Evolutionary conservation across 371 early-diverging fungal genomes (phyloP).

Genomic region (Haplosporangium sp.): DNA sequence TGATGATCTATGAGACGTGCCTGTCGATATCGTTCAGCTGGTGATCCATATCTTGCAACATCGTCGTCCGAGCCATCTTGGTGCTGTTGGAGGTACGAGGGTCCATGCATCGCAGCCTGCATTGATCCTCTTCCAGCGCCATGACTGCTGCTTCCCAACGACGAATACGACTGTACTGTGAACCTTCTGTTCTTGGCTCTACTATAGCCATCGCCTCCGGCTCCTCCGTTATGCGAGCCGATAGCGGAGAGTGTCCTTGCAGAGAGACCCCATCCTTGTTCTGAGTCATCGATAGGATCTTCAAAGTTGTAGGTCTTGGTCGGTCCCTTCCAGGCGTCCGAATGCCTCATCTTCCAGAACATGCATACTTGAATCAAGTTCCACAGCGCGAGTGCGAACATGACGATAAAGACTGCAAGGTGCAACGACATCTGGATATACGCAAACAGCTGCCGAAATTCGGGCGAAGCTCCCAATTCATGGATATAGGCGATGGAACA

Average conservation of each 20-base stretch:
- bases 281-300: constrained; percentile 18
- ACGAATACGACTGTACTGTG: constrained; percentile 37
- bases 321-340: constrained; percentile 41
- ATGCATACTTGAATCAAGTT: constrained; percentile 42
- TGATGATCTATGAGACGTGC: constrained; percentile 26
- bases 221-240: constrained; percentile 8
- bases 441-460: constrained; percentile 33
- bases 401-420: constrained; percentile 39
- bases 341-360: constrained; percentile 35
- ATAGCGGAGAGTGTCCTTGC: constrained; percentile 12
- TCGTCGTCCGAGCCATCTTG: constrained; percentile 27
- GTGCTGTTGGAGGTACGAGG: constrained; percentile 5
- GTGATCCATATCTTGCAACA: constrained; percentile 26
- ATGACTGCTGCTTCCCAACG: constrained; percentile 28
- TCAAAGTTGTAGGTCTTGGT: constrained; percentile 48
- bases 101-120: constrained; percentile 22
- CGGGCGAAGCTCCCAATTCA: constrained; percentile 24
- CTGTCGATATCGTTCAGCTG: constrained; percentile 47
- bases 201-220: constrained; percentile 8
- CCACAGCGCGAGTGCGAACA: constrained; percentile 43
- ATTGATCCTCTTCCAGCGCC: constrained; percentile 9
- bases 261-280: constrained; percentile 31
- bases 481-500: constrained; percentile 34
- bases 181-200: constrained; percentile 23
- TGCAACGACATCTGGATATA: constrained; percentile 52